Evolutionary conservation across 169 alveolate species (phyloP).

Genomic region (Blepharisma undulans): DNA sequence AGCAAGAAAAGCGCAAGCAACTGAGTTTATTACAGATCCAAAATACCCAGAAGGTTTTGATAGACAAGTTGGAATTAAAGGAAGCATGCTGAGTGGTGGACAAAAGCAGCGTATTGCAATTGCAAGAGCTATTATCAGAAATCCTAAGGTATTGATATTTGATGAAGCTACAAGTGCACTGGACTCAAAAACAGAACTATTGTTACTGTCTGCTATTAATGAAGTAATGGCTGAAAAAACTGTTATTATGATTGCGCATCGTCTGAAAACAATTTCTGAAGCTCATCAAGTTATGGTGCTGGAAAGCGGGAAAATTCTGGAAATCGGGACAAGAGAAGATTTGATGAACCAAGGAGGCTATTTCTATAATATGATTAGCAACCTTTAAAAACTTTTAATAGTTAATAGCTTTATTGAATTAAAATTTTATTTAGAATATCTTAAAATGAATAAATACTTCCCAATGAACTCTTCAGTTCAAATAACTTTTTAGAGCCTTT

Average conservation of each 20-base stretch:
- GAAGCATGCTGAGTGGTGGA: slow-evolving; percentile 83
- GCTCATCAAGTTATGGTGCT: slow-evolving; percentile 80
- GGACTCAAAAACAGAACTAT: slow-evolving; percentile 77
- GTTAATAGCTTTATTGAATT: neutral
- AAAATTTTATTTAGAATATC: too few relatives aligned
- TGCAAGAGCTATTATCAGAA: slow-evolving; percentile 82
- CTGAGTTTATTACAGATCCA: neutral
- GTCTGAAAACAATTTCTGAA: slow-evolving; percentile 71
- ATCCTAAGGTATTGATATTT: slow-evolving; percentile 70
- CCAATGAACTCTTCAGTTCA: too few relatives aligned
- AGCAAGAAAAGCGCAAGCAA: slow-evolving; percentile 24
- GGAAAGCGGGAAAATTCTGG: slow-evolving; percentile 86
- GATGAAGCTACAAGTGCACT: slow-evolving; percentile 90
- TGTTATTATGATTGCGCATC: slow-evolving; percentile 76
- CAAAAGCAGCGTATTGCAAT: slow-evolving; percentile 85
- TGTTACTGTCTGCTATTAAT: slow-evolving; percentile 68
- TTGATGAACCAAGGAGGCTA: slow-evolving; percentile 64
- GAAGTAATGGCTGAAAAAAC: slow-evolving; percentile 58
- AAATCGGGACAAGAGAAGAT: slow-evolving; percentile 73
- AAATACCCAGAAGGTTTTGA: slow-evolving; percentile 38
- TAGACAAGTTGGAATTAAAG: slow-evolving; percentile 71
- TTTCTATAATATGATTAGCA: slow-evolving; percentile 43
- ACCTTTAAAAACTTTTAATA: neutral
- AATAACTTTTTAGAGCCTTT: too few relatives aligned
- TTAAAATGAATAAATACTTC: too few relatives aligned